A percentile compares a stretch with the other conserved stretches of the same genome.
These are phyloP conservation scores for Mortierella antarctica DNA, from an alignment of 192 early-diverging fungal species.

Conservation along the genomic window DNA sequence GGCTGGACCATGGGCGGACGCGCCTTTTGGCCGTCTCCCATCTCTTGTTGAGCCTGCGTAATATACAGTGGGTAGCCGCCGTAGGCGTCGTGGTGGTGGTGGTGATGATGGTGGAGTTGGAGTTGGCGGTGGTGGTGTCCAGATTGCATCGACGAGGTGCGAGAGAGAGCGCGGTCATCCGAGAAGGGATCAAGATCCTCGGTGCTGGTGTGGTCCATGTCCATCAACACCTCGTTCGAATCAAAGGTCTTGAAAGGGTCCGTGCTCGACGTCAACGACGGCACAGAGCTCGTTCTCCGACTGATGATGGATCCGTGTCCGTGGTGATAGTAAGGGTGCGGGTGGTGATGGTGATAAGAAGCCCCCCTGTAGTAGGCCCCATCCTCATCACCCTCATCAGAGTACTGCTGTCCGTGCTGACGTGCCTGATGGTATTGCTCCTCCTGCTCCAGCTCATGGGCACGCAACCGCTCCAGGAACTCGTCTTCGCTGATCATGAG, in stretches of 20 bases:
- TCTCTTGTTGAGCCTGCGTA: no score
- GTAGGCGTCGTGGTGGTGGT: no score
- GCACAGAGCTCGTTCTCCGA: slow-evolving; percentile 30
- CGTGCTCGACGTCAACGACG: slow-evolving; percentile 44
- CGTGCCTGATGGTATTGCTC: slow-evolving; percentile 16
- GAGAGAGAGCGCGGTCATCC: slow-evolving; percentile 5
- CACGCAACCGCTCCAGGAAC: slow-evolving; percentile 24
- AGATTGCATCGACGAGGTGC: not conserved
- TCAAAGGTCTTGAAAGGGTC: slow-evolving; percentile 54
- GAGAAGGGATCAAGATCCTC: slow-evolving; percentile 3
- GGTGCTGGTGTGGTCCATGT: not conserved
- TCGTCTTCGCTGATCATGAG: slow-evolving; percentile 22
- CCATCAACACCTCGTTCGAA: slow-evolving; percentile 21
- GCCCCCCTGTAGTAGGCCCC: not conserved
- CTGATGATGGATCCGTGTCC: slow-evolving; percentile 3
- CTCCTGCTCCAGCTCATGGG: slow-evolving; percentile 21
- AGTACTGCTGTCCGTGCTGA: slow-evolving; percentile 1
- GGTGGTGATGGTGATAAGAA: not conserved
- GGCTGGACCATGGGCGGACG: no score
- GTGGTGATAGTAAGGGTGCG: slow-evolving; percentile 4
- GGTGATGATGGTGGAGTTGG: no score
- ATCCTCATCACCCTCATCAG: no score
- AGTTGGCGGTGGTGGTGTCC: no score
- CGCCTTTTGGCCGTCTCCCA: no score
- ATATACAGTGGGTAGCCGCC: no score